Conservation (phyloP, 202 grass and related monocot species). For the Alloteropsis angusta region DNA sequence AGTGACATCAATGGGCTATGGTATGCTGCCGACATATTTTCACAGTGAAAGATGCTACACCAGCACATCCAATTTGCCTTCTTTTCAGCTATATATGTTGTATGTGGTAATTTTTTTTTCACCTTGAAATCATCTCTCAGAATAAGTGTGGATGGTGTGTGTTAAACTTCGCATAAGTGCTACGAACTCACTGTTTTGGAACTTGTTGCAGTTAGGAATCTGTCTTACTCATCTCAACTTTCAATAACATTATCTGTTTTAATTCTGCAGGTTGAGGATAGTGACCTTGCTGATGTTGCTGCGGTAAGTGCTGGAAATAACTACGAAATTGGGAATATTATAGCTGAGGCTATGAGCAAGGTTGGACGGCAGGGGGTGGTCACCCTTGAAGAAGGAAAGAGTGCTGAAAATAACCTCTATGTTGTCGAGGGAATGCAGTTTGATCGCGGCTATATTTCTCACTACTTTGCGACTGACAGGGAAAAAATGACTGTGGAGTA, state of each 20-base stretch:
- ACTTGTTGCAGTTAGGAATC: neutral
- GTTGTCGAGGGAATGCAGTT: constrained; percentile 93
- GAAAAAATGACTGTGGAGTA: constrained; percentile 92
- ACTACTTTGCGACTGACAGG: constrained; percentile 85
- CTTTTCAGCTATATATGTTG: neutral
- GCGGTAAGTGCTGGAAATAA: constrained; percentile 94
- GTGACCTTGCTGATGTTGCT: constrained; percentile 89
- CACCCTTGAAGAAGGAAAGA: constrained; percentile 91
- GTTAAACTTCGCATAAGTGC: neutral
- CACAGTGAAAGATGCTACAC: neutral
- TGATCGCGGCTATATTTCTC: constrained; percentile 84
- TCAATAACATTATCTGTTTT: neutral
- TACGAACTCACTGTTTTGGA: neutral
- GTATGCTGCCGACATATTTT: neutral
- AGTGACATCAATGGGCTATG: neutral
- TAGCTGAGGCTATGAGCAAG: constrained; percentile 89
- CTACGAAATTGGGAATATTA: constrained; percentile 86
- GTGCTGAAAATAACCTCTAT: constrained; percentile 83
- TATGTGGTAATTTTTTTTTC: neutral
- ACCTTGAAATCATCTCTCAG: neutral
- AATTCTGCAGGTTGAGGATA: constrained; percentile 68
- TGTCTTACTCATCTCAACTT: constrained; percentile 2
- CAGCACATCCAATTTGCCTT: neutral
- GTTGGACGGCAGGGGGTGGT: constrained; percentile 88
- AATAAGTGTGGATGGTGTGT: neutral